Conservation (phyloP, 768 basidiomycete species). For the Mycena belliarum region DNA sequence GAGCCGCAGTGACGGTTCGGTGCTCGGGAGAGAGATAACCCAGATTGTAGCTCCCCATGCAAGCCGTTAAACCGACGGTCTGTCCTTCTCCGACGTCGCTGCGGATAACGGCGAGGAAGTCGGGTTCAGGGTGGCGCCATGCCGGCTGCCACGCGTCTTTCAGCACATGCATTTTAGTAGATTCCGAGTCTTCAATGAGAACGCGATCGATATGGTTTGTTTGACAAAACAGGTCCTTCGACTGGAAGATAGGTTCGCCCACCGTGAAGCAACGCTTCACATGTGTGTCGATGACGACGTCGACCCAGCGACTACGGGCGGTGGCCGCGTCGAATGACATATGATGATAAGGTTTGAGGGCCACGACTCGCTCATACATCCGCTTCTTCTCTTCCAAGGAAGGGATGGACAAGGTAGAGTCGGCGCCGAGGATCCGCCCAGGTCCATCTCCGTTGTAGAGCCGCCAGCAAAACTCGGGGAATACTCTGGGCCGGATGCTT, state of each 20-base stretch:
- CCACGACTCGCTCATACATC: no score
- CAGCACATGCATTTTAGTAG: neutral
- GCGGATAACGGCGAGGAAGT: constrained; percentile 1
- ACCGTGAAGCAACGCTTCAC: neutral
- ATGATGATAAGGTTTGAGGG: no score
- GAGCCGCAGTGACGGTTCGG: neutral
- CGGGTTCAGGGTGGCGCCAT: constrained; percentile 7
- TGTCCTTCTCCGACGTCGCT: neutral
- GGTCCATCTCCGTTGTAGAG: constrained; percentile 1
- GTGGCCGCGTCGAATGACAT: neutral
- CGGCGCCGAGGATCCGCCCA: neutral
- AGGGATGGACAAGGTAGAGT: neutral
- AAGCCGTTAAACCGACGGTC: neutral
- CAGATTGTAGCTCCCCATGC: neutral
- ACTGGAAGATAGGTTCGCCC: constrained; percentile 7
- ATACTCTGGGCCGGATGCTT: neutral
- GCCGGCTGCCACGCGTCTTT: constrained; percentile 13
- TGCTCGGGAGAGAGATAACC: neutral
- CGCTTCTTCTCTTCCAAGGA: neutral
- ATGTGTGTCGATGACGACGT: neutral
- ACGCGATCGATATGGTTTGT: neutral
- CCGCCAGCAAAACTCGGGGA: constrained; percentile 14
- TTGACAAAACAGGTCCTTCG: neutral
- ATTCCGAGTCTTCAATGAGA: neutral
- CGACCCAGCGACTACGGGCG: neutral